Evolutionary conservation across 192 early-diverging fungal species (phyloP), one percentile per base, ranked within the genome.

Genomic region (Radiomyces spectabilis): DNA sequence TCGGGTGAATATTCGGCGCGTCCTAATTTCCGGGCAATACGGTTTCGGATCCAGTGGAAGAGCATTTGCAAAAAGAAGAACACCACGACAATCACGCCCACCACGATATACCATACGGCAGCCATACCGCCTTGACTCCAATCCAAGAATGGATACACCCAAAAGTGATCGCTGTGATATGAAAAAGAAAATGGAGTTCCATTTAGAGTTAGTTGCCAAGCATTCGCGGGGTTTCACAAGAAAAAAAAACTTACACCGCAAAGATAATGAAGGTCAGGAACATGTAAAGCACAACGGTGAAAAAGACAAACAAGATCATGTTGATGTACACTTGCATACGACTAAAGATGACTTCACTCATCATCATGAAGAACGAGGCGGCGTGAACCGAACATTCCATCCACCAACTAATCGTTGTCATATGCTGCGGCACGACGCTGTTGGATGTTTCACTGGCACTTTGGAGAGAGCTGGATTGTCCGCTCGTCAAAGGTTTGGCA

Each of bases 111-210:
- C 63, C 58, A 57, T 22, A 57, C 25, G 30, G 63, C 58, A 22
- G 69, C 58, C 13, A 21, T 37, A 18, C 16, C 31, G 16, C 69
- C 63, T 12, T 50, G 44, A 15, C 30, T 41, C 61, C 69, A 71
- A 30, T 65, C 42, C 22, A 71, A 41, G 39, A 71, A 71, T 7
- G 40, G 32, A 48, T 71, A 71, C 0, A 62, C 59, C 69, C 69
- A 71, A 16, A 45, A 45, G 29, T 50, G 51, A 21, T 46, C 5
- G 19, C 65, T 59, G n/a, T n/a, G n/a, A 59, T 5, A 52, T 2
- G 38, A n/a, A 37, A 5, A 31, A 45, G 26, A 39, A 12, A 39
- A 47, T 13, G 4, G 2, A n/a, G 37, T n/a, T 38, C 37, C n/a
- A n/a, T n/a, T n/a, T n/a, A n/a, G n/a, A n/a, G n/a, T n/a, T n/a